phyloP scores from a whole-genome alignment of 1,284 basidiomycete species.

The Ganoderma sp. region DNA sequence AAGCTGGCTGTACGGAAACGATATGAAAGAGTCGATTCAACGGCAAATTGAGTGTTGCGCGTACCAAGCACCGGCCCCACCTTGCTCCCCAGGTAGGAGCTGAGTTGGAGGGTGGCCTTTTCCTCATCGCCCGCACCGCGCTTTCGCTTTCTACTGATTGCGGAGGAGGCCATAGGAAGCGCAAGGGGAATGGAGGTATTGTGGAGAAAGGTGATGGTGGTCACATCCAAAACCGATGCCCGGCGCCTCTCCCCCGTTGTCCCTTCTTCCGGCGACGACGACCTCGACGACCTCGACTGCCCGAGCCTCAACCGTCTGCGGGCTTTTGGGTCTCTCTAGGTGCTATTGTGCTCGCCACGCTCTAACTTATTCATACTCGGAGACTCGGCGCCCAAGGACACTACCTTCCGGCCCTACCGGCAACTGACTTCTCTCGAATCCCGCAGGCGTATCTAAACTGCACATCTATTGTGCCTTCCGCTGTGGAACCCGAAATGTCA shows the following conservation, averaged over 20 bases:
- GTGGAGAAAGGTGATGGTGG: constrained; percentile 4
- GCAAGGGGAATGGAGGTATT: background rate
- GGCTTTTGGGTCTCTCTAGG: constrained; percentile 6
- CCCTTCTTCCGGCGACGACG: constrained; percentile 14
- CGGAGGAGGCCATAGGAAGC: constrained; percentile 29
- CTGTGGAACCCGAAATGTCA: constrained; percentile 18
- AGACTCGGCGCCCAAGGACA: constrained; percentile 1
- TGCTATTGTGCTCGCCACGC: background rate
- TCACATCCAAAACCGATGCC: background rate
- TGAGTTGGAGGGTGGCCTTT: constrained; percentile 54
- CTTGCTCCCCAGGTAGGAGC: constrained; percentile 50
- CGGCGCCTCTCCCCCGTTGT: constrained; percentile 8
- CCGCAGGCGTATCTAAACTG: constrained; percentile 14
- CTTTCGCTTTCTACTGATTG: constrained; percentile 64
- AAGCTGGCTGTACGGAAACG: constrained; percentile 64
- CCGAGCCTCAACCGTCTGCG: constrained; percentile 4
- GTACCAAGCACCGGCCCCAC: constrained; percentile 78
- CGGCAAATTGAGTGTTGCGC: constrained; percentile 36
- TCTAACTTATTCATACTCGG: constrained; percentile 20
- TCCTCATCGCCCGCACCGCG: constrained; percentile 48
- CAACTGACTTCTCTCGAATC: constrained; percentile 16
- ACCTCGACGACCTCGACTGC: constrained; percentile 13
- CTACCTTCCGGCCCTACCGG: background rate
- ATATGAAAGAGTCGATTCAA: constrained; percentile 3
- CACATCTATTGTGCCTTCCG: background rate